phyloP scores from a whole-genome alignment of 139 green algal species.

The Astrephomene gubernaculifera region DNA sequence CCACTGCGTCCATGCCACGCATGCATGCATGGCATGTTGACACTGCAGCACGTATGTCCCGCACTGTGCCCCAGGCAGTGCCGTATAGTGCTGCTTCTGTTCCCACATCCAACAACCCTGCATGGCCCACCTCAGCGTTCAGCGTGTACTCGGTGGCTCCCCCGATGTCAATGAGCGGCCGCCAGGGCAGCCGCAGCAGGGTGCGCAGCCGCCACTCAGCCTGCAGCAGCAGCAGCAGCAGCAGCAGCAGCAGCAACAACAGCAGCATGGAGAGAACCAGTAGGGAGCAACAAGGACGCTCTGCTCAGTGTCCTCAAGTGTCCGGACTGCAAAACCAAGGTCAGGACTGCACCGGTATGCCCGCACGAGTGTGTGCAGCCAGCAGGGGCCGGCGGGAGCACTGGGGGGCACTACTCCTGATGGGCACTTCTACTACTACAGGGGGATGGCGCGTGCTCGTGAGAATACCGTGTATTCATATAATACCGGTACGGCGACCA shows the following conservation, averaged over 20 bases:
- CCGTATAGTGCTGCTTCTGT: background rate
- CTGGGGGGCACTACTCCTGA: too few species aligned
- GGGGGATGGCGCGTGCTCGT: too few species aligned
- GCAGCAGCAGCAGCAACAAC: too few species aligned
- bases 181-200: constrained; percentile 67
- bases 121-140: constrained; percentile 52
- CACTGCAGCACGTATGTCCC: background rate
- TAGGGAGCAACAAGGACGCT: background rate
- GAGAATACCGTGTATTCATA: too few species aligned
- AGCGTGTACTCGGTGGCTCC: constrained; percentile 67
- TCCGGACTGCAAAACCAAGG: too few species aligned
- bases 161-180: constrained; percentile 62
- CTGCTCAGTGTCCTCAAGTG: too few species aligned
- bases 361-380: too few species aligned
- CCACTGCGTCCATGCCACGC: background rate
- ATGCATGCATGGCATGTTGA: background rate
- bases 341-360: too few species aligned
- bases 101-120: background rate
- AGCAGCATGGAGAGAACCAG: background rate
- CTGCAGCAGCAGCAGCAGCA: background rate
- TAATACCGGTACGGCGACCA: too few species aligned
- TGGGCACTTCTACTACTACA: too few species aligned
- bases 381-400: too few species aligned
- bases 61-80: background rate
- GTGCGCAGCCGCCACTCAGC: constrained; percentile 65